Conservation (phyloP, 257 asterid genomes). For the Solanum medicagineum region DNA sequence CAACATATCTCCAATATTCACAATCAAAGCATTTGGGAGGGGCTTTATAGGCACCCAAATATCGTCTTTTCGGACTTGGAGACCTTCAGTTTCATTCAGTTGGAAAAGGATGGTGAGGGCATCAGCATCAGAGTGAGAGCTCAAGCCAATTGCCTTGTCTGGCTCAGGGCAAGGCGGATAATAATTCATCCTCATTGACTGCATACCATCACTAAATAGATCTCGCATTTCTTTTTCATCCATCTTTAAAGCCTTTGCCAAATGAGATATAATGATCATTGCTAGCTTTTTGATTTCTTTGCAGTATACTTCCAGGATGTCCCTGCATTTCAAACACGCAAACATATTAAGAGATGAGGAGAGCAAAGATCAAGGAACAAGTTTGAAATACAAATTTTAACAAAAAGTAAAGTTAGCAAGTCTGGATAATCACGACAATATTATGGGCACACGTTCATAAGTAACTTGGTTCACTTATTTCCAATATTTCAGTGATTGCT, state of each 20-base stretch:
- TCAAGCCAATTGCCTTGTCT: conserved; percentile 27
- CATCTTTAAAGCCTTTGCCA: conserved; percentile 32
- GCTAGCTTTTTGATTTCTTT: conserved; percentile 21
- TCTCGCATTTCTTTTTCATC: conserved; percentile 19
- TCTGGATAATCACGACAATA: neutral
- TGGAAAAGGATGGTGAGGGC: conserved; percentile 47
- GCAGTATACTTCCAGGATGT: conserved; percentile 21
- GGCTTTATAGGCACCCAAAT: conserved; percentile 32
- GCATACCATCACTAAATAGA: conserved; percentile 28
- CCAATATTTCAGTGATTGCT: neutral
- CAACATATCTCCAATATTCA: conserved; percentile 41
- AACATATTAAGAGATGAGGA: neutral
- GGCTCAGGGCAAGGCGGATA: conserved; percentile 58
- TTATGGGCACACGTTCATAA: neutral
- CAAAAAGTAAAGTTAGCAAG: neutral
- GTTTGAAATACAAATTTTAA: neutral
- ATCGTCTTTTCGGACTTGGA: conserved; percentile 30
- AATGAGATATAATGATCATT: conserved; percentile 7
- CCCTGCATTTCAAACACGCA: conserved; percentile 10
- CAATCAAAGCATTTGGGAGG: conserved; percentile 30
- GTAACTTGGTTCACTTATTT: neutral
- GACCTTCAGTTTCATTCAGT: conserved; percentile 37
- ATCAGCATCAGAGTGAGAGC: conserved; percentile 45
- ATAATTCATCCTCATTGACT: conserved; percentile 38
- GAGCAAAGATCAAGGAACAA: neutral